A percentile compares a stretch with the other conserved stretches of the same genome.
These are phyloP conservation scores for Alloteropsis semialata DNA, from an alignment of 176 grass and related monocot genomes.

Conservation along the genomic window DNA sequence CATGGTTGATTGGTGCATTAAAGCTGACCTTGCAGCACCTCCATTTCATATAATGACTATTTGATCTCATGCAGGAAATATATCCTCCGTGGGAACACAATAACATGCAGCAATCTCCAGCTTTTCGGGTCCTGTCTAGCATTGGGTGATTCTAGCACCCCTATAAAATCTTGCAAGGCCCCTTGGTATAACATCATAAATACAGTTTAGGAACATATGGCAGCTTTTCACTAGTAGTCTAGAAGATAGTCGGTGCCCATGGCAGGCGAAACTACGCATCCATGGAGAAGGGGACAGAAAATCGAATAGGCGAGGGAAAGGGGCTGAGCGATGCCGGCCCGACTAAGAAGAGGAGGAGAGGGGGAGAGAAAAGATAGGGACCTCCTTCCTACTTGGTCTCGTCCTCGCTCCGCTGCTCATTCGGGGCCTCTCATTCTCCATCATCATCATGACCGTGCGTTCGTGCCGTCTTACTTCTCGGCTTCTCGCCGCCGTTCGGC, in stretches of 20 bases:
- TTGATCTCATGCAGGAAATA: neutral
- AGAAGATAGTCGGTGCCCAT: neutral
- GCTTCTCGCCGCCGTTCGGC: too few relatives aligned
- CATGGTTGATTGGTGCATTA: neutral
- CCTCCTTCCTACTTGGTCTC: constrained; percentile 31
- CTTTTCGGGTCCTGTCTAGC: neutral
- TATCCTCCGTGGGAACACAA: neutral
- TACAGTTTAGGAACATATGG: too few relatives aligned
- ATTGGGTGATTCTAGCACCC: neutral
- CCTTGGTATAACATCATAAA: neutral
- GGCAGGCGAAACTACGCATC: neutral
- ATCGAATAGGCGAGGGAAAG: neutral
- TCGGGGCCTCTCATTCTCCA: constrained; percentile 12
- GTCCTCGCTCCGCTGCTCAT: neutral
- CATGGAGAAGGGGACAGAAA: neutral
- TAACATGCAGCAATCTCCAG: neutral
- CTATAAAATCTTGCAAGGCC: neutral
- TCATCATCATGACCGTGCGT: neutral
- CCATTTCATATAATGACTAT: neutral
- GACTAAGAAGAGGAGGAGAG: neutral
- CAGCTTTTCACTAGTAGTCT: neutral
- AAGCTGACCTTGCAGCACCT: neutral
- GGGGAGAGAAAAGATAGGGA: neutral
- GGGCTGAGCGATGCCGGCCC: neutral
- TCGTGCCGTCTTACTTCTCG: neutral